A percentile compares a stretch with the other conserved stretches of the same genome.
Conservation (phyloP, 805 yeast species). For the Kluyveromyces dobzhanskii region DNA sequence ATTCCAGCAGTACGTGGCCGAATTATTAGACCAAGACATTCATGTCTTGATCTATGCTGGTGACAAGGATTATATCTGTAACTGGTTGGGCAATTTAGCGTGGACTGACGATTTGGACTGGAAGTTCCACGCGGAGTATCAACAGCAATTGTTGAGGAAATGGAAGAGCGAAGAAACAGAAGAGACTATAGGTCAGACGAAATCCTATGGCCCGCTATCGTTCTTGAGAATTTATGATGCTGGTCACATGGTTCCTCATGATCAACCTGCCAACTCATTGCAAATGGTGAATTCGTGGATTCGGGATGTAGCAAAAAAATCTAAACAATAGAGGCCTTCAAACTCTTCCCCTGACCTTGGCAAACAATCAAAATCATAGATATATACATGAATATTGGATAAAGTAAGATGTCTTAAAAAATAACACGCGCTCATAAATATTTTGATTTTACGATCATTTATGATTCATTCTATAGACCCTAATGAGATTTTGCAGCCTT, state of each 20-base stretch:
- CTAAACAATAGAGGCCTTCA: no score
- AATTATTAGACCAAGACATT: conserved; percentile 55
- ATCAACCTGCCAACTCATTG: conserved; percentile 68
- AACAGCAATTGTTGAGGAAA: conserved; percentile 32
- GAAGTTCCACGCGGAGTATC: conserved; percentile 46
- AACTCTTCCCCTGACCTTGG: no score
- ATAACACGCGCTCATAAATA: no score
- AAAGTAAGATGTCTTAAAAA: no score
- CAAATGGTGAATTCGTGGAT: conserved; percentile 74
- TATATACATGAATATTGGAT: no score
- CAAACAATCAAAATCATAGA: no score
- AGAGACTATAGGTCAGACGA: conserved; percentile 59
- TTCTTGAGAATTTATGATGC: conserved; percentile 73
- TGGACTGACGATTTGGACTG: conserved; percentile 69
- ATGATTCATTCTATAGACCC: conserved; percentile 42
- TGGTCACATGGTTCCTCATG: conserved; percentile 90
- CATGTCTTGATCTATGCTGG: conserved; percentile 92
- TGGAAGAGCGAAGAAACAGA: conserved; percentile 34
- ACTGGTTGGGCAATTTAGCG: conserved; percentile 85
- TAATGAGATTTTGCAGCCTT: conserved; percentile 52
- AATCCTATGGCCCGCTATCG: conserved; percentile 61
- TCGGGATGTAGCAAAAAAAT: conserved; percentile 31
- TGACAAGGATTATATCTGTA: conserved; percentile 86
- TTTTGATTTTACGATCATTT: conserved; percentile 5
- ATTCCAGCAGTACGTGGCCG: conserved; percentile 65